Evolutionary conservation across 371 early-diverging fungal species (phyloP).

Genomic region (Apophysomyces variabilis): DNA sequence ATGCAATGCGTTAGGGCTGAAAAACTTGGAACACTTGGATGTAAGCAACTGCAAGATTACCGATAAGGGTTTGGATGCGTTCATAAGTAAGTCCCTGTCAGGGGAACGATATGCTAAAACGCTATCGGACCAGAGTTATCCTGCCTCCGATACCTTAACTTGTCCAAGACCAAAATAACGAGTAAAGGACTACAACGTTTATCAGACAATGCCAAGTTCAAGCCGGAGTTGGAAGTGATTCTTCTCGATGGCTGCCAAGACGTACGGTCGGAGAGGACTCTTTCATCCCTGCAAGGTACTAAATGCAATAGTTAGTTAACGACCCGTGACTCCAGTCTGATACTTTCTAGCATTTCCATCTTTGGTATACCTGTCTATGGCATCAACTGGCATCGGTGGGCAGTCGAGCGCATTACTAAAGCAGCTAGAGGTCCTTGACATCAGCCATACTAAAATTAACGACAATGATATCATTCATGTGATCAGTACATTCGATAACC

Average conservation of each 20-base stretch:
- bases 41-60: constrained; percentile 47
- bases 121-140: constrained; percentile 24
- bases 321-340: neutral
- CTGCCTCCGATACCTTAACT: constrained; percentile 29
- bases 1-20: constrained; percentile 29
- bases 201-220: constrained; percentile 24
- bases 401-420: constrained; percentile 16
- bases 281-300: constrained; percentile 30
- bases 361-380: constrained; percentile 34
- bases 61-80: constrained; percentile 36
- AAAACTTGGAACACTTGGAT: constrained; percentile 41
- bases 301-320: neutral
- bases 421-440: constrained; percentile 29
- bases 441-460: constrained; percentile 29
- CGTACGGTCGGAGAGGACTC: constrained; percentile 23
- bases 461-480: constrained; percentile 35
- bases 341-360: constrained; percentile 26
- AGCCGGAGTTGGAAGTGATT: constrained; percentile 22
- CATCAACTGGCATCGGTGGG: constrained; percentile 20
- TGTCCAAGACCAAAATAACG: constrained; percentile 47
- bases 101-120: neutral
- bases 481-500: constrained; percentile 21
- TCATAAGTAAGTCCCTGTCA: constrained; percentile 32
- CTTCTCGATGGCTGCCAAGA: constrained; percentile 36
- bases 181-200: constrained; percentile 29